Base-by-base conservation (phyloP, 179 eudicot genomes). In the Nepenthes alata region DNA sequence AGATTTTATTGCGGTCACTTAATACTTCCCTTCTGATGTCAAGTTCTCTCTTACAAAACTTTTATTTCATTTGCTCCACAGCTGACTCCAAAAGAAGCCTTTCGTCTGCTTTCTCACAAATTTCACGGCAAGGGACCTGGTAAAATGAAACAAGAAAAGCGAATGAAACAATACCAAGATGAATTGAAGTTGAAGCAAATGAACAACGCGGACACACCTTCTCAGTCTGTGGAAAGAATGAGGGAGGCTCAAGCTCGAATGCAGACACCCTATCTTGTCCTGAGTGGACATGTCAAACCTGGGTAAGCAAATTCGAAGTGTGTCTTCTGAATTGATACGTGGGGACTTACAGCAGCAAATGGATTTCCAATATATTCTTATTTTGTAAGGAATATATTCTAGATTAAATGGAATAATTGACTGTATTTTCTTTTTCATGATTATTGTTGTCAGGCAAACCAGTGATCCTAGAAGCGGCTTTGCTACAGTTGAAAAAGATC, bases 121-220 rank as follows among this genome's bases (percentile, higher is more conserved):
- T 89, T 89, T 52, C 97, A 89, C 51, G 97, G 97, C 25, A 91
- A 91, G 72, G 88, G 83, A 12, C 96, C 98, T 58, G 98, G 98
- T 25, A 91, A 91, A 76, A 81, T 65, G 85, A 91, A 91, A 65
- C 83, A 72, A 73, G 98, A 89, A 72, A 91, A 89, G 75, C 86
- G 89, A 53, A 74, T 82, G 80, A 79, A 88, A 51, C 86, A 89
- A 68, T 86, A 83, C 69, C 79, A 78, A 5, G 91, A 84, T 68
- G 98, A 86, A 59, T 70, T 79, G 79, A 91, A 84, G 81, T 63
- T 83, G 59, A 91, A 89, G 78, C 83, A 81, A 71, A 86, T 89
- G 95, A 86, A 77, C 52, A 81, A 84, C 63, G 71, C 94, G 10
- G 91, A 86, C 72, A 84, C 86, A 12, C 87, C 95, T 49, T 84